Evolutionary conservation across 2,329 filamentous ascomycete genomes (phyloP), one percentile per base, ranked within the genome.

Genomic region (Epicoccum sorghinum): DNA sequence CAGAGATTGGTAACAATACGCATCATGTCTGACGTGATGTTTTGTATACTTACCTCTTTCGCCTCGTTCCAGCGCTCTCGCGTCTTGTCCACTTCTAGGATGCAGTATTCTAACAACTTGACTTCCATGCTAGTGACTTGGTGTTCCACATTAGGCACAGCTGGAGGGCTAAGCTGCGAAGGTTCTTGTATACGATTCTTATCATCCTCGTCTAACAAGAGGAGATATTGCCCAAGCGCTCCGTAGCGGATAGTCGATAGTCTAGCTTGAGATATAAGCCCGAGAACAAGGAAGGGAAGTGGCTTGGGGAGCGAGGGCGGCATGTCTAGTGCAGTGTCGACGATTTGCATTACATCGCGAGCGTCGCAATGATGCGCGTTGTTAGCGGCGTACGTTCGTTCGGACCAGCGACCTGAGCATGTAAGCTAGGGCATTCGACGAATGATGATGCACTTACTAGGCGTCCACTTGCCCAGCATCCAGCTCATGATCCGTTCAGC

Each of bases 401-500:
- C 91, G 14, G 79, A 75, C 58, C 82, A 77, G 3, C 74, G 76
- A 63, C 73, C 74, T 77, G 29, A 43, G 49, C 70, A 23, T 71
- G 55, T 45, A 52, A 43, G 18, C 4, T 18, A 3, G 1, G 7
- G 5, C 8, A 9, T 1, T 29, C n/a, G 1, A 29, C 18, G 7
- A 9, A 30, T 9, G 8, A 3, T 2, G 2, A 9, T 10, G 4
- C 18, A 73, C 83, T 71, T 79, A 93, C 90, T 87, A 60, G 92
- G 89, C 61, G 86, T 87, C 92, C 93, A 99, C 65, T 84, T 88
- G 30, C 86, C 83, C 64, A 92, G 87, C 1, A 95, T 73, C 95
- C 95, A 99, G 64, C 86, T 83, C 51, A 95, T 84, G 32, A 95
- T 82, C 64, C 89, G 85, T 59, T 86, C 89, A 33, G 86, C 87